These are phyloP conservation scores for Candida pini DNA, from an alignment of 805 yeast genomes.

Conservation along the genomic window DNA sequence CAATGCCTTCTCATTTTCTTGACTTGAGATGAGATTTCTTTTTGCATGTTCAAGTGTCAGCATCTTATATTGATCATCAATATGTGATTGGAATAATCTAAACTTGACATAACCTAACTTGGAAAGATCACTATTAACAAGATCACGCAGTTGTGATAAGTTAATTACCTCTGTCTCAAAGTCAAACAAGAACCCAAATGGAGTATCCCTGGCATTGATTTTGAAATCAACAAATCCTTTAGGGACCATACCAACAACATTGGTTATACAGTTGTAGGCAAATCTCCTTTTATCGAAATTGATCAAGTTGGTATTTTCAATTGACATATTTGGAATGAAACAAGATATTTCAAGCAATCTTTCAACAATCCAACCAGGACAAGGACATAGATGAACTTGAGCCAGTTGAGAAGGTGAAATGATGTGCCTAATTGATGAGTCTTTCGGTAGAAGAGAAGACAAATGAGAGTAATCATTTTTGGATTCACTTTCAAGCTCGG, in stretches of 20 bases:
- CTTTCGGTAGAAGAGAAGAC: slow-evolving; percentile 30
- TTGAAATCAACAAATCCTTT: slow-evolving; percentile 20
- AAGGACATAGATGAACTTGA: slow-evolving; percentile 69
- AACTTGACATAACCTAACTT: slow-evolving; percentile 30
- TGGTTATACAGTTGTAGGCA: slow-evolving; percentile 54
- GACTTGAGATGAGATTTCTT: slow-evolving; percentile 21
- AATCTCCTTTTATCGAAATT: slow-evolving; percentile 84
- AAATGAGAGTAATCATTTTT: slow-evolving; percentile 1
- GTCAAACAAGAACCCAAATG: slow-evolving; percentile 49
- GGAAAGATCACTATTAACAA: slow-evolving; percentile 38
- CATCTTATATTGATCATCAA: slow-evolving; percentile 47
- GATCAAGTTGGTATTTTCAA: slow-evolving; percentile 56
- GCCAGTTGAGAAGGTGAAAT: slow-evolving; percentile 10
- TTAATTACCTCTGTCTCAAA: slow-evolving; percentile 34
- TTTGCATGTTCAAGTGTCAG: slow-evolving; percentile 41
- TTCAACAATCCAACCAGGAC: slow-evolving; percentile 88
- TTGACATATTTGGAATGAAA: slow-evolving; percentile 73
- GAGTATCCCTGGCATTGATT: slow-evolving; percentile 28
- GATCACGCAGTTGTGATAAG: slow-evolving; percentile 33
- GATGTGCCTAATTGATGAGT: slow-evolving; percentile 5
- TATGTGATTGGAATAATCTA: slow-evolving; percentile 39
- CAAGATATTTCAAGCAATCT: slow-evolving; percentile 71
- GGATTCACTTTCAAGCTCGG: neutral
- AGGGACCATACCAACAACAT: slow-evolving; percentile 41
- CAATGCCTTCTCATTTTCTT: slow-evolving; percentile 16